Base-by-base conservation (phyloP, 495 filamentous ascomycete species). In the Friedmanniomyces endolithicus region DNA sequence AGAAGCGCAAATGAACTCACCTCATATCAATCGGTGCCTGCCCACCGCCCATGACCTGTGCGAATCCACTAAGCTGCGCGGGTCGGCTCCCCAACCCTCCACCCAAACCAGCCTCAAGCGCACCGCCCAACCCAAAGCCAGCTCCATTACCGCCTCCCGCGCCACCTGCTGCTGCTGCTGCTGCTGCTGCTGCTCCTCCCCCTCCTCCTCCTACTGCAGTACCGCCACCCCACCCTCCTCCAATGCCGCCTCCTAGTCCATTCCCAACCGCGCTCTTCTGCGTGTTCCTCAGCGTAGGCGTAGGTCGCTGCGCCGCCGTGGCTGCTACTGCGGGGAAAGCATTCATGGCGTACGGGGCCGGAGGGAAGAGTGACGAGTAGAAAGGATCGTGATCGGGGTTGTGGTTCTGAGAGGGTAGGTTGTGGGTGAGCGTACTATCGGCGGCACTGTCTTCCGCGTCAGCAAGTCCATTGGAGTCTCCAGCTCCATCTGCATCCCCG, bases 41-140 rank as follows among this genome's bases (percentile, higher is more conserved):
- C 19, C 50, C 59, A 51, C 59, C 59, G 14, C 59, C 59, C 54
- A 62, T 57, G 2, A 62, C 59, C 55, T 62, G 59, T 50, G 59
- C 59, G 48, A 62, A 62, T 43, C 59, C 59, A 39, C 54, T 52
- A 40, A 62, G 25, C 59, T 49, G 50, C 46, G 48, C 40, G 22
- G 55, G 41, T 41, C 49, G 47, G 2, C 20, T 16, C 47, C 34
- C 44, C 34, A 22, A 24, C 8, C 45, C 45, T 20, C 22, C 54
- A 8, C 40, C 57, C n/a, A 48, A 2, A 2, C 53, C 50, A 1
- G 43, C 50, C 11, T 45, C 46, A 3, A 55, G 31, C 12, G n/a
- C 58, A 11, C 47, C 51, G 2, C 52, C 57, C 1, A 40, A 11
- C 7, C 37, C 55, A 58, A 24, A 19, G 12, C 55, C 55, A 1